These are phyloP conservation scores for Logfia minima DNA, from an alignment of 129 eudicot species.

Conservation along the genomic window DNA sequence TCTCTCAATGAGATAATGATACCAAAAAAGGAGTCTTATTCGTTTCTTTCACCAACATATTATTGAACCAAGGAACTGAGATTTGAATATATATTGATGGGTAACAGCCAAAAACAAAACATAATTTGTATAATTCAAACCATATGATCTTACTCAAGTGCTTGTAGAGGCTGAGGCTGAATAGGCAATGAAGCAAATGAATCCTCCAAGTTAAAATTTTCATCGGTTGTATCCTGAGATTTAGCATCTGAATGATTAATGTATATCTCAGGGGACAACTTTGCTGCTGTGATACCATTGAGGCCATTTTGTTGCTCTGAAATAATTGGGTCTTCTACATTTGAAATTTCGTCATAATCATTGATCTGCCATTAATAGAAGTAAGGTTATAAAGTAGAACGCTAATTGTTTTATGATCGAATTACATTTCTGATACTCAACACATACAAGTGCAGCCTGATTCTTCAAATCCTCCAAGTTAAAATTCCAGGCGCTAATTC, in stretches of 20 bases:
- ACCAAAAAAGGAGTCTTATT: constrained; percentile 2
- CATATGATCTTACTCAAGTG: constrained; percentile 61
- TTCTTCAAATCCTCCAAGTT: constrained; percentile 89
- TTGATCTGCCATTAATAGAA: constrained; percentile 54
- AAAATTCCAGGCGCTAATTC: constrained; percentile 95
- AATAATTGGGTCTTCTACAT: constrained; percentile 44
- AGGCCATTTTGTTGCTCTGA: constrained; percentile 40
- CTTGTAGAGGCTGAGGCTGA: constrained; percentile 79
- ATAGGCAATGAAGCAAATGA: constrained; percentile 77
- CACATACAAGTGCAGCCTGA: constrained; percentile 87
- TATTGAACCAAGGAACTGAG: not conserved
- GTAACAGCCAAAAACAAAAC: not conserved
- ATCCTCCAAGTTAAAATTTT: constrained; percentile 53
- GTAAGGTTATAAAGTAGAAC: constrained; percentile 7
- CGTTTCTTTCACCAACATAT: not conserved
- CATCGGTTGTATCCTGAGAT: constrained; percentile 51
- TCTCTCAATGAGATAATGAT: constrained; percentile 8
- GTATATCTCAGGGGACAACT: constrained; percentile 24
- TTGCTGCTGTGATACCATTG: constrained; percentile 38
- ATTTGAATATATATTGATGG: not conserved
- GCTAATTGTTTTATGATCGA: not conserved
- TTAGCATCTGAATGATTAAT: constrained; percentile 41
- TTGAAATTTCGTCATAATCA: constrained; percentile 49
- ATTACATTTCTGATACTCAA: not conserved
- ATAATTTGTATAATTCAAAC: not conserved